Percentiles rank a stretch among this genome's conserved stretches.
Evolutionary conservation across 2,329 filamentous ascomycete genomes (phyloP).

Genomic region (Colletotrichum sp.): DNA sequence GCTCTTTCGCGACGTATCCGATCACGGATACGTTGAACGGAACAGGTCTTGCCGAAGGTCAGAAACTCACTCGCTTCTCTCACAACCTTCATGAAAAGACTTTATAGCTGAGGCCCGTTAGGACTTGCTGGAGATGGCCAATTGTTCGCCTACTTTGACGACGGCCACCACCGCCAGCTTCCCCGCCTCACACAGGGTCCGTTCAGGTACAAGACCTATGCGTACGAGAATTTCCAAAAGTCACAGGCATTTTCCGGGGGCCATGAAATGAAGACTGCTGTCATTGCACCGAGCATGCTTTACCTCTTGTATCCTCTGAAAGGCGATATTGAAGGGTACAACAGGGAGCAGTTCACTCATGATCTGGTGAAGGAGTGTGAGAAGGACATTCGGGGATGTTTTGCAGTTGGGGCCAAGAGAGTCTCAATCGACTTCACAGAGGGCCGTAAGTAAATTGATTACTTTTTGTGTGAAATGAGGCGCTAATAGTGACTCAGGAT

Average conservation of each 20-base stretch:
- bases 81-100: too few relatives aligned
- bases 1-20: background rate
- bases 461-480: fast-evolving
- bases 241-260: background rate
- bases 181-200: background rate
- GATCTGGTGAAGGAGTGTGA: background rate
- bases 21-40: background rate
- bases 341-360: background rate
- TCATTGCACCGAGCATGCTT: background rate
- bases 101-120: too few relatives aligned
- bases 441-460: background rate
- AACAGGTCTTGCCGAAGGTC: background rate
- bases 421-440: background rate
- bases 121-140: background rate
- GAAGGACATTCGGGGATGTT: background rate
- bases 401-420: background rate
- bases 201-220: background rate
- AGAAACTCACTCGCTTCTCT: background rate
- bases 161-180: background rate
- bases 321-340: background rate
- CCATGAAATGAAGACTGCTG: background rate
- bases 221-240: background rate
- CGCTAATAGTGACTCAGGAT: background rate
- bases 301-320: background rate
- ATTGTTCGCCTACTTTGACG: background rate